Evolutionary conservation across 2,329 filamentous ascomycete genomes (phyloP).

Genomic region (Coniochaeta sp.): DNA sequence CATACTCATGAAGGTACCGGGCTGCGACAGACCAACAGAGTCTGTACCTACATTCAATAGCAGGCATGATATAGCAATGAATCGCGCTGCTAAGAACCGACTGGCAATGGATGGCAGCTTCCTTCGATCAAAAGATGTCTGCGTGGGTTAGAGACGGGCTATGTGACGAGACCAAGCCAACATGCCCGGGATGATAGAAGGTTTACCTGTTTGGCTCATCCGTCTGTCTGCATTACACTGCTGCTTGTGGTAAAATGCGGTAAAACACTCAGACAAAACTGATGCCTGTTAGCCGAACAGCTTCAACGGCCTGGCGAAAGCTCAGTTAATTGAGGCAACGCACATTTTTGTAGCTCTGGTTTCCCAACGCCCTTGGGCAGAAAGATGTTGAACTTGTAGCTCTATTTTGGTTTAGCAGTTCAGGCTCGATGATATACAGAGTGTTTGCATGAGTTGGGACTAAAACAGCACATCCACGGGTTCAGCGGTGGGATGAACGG

Average conservation of each 20-base stretch:
- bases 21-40: not conserved
- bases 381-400: not conserved
- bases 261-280: slow-evolving; percentile 5
- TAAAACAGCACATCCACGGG: no score
- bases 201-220: slow-evolving; percentile 4
- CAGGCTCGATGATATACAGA: not conserved
- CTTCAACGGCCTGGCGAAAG: not conserved
- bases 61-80: not conserved
- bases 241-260: slow-evolving; percentile 12
- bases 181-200: not conserved
- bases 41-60: slow-evolving; percentile 1
- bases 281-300: not conserved
- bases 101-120: not conserved
- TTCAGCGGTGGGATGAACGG: no score
- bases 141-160: not conserved
- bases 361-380: no score
- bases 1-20: not conserved
- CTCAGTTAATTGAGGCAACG: not conserved
- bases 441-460: no score
- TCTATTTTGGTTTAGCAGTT: not conserved
- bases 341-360: not conserved
- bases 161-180: not conserved
- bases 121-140: not conserved
- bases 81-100: not conserved
- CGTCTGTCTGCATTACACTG: slow-evolving; percentile 8